Evolutionary conservation across 805 yeast species (phyloP), one percentile per base, ranked within the genome.

Genomic region (Cyberlindnera xishuangbannaensis): DNA sequence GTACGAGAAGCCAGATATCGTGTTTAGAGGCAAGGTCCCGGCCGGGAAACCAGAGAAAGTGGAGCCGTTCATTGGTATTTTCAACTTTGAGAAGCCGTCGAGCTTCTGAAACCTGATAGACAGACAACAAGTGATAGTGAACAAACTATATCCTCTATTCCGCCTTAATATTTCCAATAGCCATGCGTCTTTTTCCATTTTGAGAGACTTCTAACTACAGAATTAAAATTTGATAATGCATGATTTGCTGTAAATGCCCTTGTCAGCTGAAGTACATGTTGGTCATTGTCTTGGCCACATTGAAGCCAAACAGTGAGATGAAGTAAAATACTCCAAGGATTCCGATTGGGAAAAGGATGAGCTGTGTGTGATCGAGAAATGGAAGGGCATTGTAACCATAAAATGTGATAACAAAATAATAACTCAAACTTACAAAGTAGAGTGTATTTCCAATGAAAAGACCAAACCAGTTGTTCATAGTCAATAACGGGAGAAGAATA

Each of bases 381-480:
- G 77, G 87, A 54, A 82, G 67, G 30, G 84, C 65, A 64, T 84
- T 72, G 62, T 83, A 88, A n/a, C 97, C 97, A 50, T 86, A 76
- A 54, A 87, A 87, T 2, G 95, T 80, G 33, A 87, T 71, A 34
- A 83, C 68, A 47, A 77, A 76, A 58, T 88, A 88, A 53, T 83
- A 83, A 14, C 79, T 72, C 30, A 83, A 59, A 18, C 95, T 80
- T 6, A 72, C 73, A 47, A 83, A 71, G 48, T 88, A 88, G 23
- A 87, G 62, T 0, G 84, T 64, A 58, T 88, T 87, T 1, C 95
- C 95, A 37, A 87, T 58, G 17, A 86, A 54, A 15, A 80, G 55
- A n/a, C 84, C 72, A 38, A 83, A 48, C 62, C 86, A 78, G 41
- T 72, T 76, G 43, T 77, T 71, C 48, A 75, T 56, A 32, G 77